Base-by-base conservation (phyloP, 331 rosid genomes). In the Rosa hybrid region DNA sequence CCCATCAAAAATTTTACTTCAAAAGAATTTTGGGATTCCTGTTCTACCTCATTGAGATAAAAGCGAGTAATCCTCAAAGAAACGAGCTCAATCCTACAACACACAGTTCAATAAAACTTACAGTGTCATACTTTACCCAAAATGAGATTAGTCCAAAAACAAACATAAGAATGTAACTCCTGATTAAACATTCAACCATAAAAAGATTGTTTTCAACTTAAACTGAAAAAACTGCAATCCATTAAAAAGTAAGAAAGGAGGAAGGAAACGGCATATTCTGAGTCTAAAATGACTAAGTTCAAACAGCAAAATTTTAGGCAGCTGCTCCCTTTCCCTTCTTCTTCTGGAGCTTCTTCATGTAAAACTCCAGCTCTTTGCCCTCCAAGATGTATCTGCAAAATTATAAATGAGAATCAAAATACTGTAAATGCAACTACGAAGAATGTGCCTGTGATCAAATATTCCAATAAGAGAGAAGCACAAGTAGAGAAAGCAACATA, bases 301-400 rank as follows among this genome's bases (percentile, higher is more conserved):
- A 46, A 17, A 62, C 3, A 70, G 68, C 76, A 72, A 85, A 70
- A 79, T 59, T 80, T 78, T 88, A 88, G 45, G 92, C 89, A 63
- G 92, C 83, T 50, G 90, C 88, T 2, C 87, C 88, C 86, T 84
- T 86, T 82, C 92, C 90, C 87, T 89, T 89, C 84, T 89, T 89
- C 83, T 23, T 86, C 69, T 89, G 92, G 69, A 89, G 21, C 87
- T 89, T 88, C 92, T 88, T 90, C 90, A 83, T 82, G 88, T 90
- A 90, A 85, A 90, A 90, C 64, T 90, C 94, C 2, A 90, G 86
- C 82, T 90, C 94, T 74, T 86, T 90, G n/a, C 97, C 97, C 71
- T 92, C 97, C 81, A 92, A 79, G 76, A 90, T 92, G 77, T 92
- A 92, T 44, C 97, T 92, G 86, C 14, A 16, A 82, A 48, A 59